Evolutionary conservation across 2,329 filamentous ascomycete genomes (phyloP), one percentile per base, ranked within the genome.

Genomic region (Sphaerulina musiva): DNA sequence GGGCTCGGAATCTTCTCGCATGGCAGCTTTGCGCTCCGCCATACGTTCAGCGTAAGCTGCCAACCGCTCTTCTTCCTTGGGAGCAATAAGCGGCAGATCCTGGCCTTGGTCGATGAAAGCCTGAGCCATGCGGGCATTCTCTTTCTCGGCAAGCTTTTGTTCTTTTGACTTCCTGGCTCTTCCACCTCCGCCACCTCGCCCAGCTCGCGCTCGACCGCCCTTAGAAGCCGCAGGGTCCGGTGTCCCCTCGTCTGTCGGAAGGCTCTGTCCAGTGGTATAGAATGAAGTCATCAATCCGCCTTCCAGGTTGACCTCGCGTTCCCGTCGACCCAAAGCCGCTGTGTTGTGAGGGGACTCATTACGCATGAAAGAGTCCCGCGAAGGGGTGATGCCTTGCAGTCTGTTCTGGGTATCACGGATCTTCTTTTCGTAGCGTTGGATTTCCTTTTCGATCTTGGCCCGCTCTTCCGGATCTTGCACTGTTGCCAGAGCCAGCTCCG

Each of bases 341-440:
- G 59, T 54, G 48, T 59, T 61, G 46, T 62, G 75, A 3, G 85
- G 81, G 17, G 84, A 82, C 17, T 88, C 78, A 80, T 81, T 78
- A 63, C 87, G 65, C 76, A 91, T 66, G 48, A 43, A 51, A 12
- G 48, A 45, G 78, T 93, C 80, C 81, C 95, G 80, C 48, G 75
- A 78, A 20, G 76, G 76, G 66, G 89, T 87, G 48, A 89, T 89
- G 66, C 90, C 89, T 62, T 93, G 88, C 45, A 96, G 77, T 46
- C 93, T 87, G 57, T 89, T 81, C 73, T 90, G 90, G 14, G 91
- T 96, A 60, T 91, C 88, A 69, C 89, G 87, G 7, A 89, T 91
- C 76, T 95, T 97, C 74, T 95, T 93, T 65, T 89, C 89, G 11
- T 89, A 89, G 54, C 91, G 86, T 65, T 95, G 89, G 20, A 91